Base-by-base conservation (phyloP, 148 eudicot genomes). In the Camellia sinensis region DNA sequence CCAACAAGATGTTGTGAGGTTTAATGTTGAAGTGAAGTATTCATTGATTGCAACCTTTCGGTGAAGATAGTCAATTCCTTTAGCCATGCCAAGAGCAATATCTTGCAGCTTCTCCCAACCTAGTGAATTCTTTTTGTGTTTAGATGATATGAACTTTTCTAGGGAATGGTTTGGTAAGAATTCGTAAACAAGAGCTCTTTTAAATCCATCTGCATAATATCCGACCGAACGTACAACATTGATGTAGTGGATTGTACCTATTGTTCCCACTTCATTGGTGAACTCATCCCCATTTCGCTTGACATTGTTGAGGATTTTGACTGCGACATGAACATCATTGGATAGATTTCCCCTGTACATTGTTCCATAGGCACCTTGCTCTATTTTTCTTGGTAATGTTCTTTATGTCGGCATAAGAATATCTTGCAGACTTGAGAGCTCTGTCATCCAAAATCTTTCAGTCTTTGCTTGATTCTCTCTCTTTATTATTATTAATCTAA, bases 101-200 rank as follows among this genome's bases (percentile, higher is more conserved):
- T 74, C 54, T 19, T 56, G 85, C 59, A 83, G 75, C 76, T 83
- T 83, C 60, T 83, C 85, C 85, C 85, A 79, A 12, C 82, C 85
- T 1, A 83, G 76, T 6, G 62, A 59, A 18, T 59, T 18, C 6
- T 73, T 67, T 5, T 79, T 72, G 4, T 45, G 67, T 4, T 65
- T 59, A 48, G 75, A 45, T 1, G 46, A 66, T 13, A 73, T 65
- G 73, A 78, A 78, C 63, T 78, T 82, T 10, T 82, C 60, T 3
- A 82, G 81, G 5, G 81, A 77, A 52, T 69, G 79, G 40, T 83
- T 79, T 8, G 80, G 78, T 62, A 78, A 11, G 79, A 53, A 82
- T 43, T 82, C 85, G 17, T 82, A 83, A 10, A 83, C 76, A 0
- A 81, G 54, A 22, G 83, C 83, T 15, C 83, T 63, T 57, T 57